phyloP scores from a whole-genome alignment of 1,139 yeast species.

The Taiozyma onychis region DNA sequence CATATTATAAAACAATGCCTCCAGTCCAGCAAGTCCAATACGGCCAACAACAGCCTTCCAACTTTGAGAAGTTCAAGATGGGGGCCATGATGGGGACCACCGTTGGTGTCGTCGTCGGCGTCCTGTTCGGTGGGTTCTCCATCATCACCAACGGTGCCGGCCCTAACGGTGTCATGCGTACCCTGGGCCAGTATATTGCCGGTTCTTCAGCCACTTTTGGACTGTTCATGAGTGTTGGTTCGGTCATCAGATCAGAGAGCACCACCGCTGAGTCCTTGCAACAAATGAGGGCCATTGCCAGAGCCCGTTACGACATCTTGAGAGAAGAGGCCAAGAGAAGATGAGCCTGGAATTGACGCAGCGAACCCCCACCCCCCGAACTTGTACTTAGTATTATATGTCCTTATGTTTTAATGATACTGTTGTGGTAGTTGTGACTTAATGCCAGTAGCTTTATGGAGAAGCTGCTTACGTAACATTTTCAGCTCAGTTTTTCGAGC shows the following conservation, averaged over 20 bases:
- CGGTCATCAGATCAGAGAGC: conserved; percentile 79
- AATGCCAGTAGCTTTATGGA: not conserved
- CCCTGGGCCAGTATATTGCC: conserved; percentile 91
- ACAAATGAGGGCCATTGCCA: conserved; percentile 21
- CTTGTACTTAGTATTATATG: not conserved
- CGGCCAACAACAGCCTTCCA: conserved; percentile 79
- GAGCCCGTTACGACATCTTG: conserved; percentile 21
- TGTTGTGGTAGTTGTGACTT: not conserved
- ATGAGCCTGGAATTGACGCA: not conserved
- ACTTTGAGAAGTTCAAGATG: conserved; percentile 96
- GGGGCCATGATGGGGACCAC: conserved; percentile 96
- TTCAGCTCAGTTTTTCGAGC: too few relatives aligned
- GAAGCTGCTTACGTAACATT: not conserved
- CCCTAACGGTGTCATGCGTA: conserved; percentile 96
- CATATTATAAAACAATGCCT: conserved; percentile 32
- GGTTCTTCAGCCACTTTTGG: conserved; percentile 98
- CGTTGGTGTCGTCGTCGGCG: conserved; percentile 95
- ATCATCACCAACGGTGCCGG: conserved; percentile 94
- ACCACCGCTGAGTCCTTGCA: conserved; percentile 14
- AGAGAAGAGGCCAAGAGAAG: conserved; percentile 17
- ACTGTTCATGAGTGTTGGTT: conserved; percentile 90
- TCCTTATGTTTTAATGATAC: not conserved
- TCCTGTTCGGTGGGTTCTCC: conserved; percentile 89
- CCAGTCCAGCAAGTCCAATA: conserved; percentile 77
- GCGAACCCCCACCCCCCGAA: not conserved